Percentiles rank a stretch among this genome's conserved stretches.
Evolutionary conservation across 768 basidiomycete genomes (phyloP).

Genomic region (Mycena polygramma): DNA sequence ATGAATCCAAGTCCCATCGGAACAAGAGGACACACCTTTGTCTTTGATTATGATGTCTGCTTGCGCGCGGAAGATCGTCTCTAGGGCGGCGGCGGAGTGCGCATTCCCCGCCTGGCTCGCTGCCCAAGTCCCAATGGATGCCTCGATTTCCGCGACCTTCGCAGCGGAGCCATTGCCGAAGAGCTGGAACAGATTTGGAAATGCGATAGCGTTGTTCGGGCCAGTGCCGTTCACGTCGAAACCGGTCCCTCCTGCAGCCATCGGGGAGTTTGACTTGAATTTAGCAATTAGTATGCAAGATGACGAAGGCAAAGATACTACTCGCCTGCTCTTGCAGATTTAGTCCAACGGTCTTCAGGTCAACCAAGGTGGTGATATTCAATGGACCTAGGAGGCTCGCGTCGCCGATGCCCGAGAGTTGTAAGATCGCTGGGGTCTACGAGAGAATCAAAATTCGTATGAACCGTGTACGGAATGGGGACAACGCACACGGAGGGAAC

Average conservation of each 20-base stretch:
- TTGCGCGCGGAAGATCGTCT: conserved; percentile 58
- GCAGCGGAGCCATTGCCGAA: conserved; percentile 50
- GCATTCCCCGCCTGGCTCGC: conserved; percentile 55
- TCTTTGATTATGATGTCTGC: conserved; percentile 60
- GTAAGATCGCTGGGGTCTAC: conserved; percentile 60
- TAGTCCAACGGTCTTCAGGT: conserved; percentile 64
- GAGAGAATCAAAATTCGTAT: neutral
- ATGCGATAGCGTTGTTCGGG: conserved; percentile 63
- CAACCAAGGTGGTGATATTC: conserved; percentile 59
- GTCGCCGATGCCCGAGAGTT: conserved; percentile 71
- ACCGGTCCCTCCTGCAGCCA: conserved; percentile 53
- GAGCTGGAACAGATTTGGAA: conserved; percentile 63
- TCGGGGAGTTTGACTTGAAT: conserved; percentile 53
- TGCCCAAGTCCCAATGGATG: conserved; percentile 56
- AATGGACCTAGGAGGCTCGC: conserved; percentile 55
- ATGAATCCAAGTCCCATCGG: conserved; percentile 2
- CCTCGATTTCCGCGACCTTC: conserved; percentile 49
- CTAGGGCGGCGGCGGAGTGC: conserved; percentile 54
- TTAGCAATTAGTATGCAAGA: neutral
- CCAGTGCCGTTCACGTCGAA: conserved; percentile 56
- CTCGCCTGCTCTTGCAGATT: conserved; percentile 69
- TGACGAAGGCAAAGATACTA: neutral
- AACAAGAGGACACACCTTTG: conserved; percentile 49
- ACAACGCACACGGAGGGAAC: conserved; percentile 55
- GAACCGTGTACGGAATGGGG: neutral